These are phyloP conservation scores for Isabelozyma heimii DNA, from an alignment of 805 yeast genomes.

Conservation along the genomic window DNA sequence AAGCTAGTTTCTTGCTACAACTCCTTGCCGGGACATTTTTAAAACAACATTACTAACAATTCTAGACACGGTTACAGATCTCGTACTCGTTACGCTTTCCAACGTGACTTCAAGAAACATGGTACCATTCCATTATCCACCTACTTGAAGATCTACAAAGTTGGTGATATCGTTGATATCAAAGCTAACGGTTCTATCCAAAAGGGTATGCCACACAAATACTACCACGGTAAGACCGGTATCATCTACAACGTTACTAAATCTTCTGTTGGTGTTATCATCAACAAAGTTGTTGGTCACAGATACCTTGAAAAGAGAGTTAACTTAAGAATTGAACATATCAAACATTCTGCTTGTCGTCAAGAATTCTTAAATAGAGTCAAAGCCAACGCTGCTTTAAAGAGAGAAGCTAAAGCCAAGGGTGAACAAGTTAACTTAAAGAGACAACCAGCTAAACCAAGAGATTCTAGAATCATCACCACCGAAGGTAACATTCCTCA, in stretches of 20 bases:
- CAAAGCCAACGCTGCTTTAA: slow-evolving; percentile 91
- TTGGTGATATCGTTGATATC: slow-evolving; percentile 99
- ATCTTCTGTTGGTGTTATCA: slow-evolving; percentile 95
- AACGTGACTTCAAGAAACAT: slow-evolving; percentile 98
- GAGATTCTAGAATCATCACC: slow-evolving; percentile 83
- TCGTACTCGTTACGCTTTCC: slow-evolving; percentile 99
- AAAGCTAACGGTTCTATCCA: slow-evolving; percentile 99
- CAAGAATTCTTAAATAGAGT: slow-evolving; percentile 98
- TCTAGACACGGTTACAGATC: slow-evolving; percentile 96
- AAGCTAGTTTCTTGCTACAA: slow-evolving; percentile 2
- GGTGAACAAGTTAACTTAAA: slow-evolving; percentile 90
- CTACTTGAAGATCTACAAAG: slow-evolving; percentile 96
- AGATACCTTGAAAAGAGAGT: slow-evolving; percentile 99
- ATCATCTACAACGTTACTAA: slow-evolving; percentile 98
- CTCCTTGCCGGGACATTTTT: background rate
- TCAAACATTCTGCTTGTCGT: slow-evolving; percentile 99
- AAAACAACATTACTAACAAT: slow-evolving; percentile 19
- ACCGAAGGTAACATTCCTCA: slow-evolving; percentile 86
- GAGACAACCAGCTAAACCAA: slow-evolving; percentile 99
- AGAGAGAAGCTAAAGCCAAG: slow-evolving; percentile 89
- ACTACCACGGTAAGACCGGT: slow-evolving; percentile 99
- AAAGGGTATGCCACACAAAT: slow-evolving; percentile 99
- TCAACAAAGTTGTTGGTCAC: slow-evolving; percentile 98
- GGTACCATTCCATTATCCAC: slow-evolving; percentile 93
- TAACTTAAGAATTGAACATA: slow-evolving; percentile 97